Evolutionary conservation across 1,284 basidiomycete species (phyloP), one percentile per base, ranked within the genome.

Genomic region (Microbotryum scabiosae): DNA sequence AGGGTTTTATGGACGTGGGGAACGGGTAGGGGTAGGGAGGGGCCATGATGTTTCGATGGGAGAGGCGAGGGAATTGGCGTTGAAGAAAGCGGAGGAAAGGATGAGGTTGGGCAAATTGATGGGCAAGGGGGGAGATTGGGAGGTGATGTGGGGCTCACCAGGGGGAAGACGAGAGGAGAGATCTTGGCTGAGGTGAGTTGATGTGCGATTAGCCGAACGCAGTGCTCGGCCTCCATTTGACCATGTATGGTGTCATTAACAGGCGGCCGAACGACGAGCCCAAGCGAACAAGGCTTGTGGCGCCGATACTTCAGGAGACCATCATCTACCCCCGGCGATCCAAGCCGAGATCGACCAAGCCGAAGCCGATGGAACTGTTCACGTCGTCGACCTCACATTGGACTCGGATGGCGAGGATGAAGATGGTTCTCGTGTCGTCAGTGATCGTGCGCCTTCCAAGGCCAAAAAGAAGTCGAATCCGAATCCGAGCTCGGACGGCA

Each of bases 261-360:
- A 91, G 88, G 90, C 90, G 51, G 90, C 90, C 0, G 88, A 90
- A 71, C 80, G 85, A 58, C 79, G 90, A 60, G 77, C 79, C 4
- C 76, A 76, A 23, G 90, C 92, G 69, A 84, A 86, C 69, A 84
- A 84, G 71, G 73, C 81, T 0, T 91, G 88, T 71, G 85, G 81
- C 3, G 84, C 82, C 20, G 70, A 70, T 1, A 68, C 71, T 41
- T 49, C 43, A 14, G 48, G 56, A 6, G 59, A 64, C 36, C 41
- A 54, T 18, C 57, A 60, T 16, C 44, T 66, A 0, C 55, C 61
- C 6, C 55, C 47, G 7, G 85, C 83, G 3, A 74, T 76, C 18
- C 61, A 77, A 25, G 84, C 83, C 1, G 77, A 83, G 62, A 79
- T 76, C n/a, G 87, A 90, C 73, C 82, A 81, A 2, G 80, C 81